Evolutionary conservation across 345 rosid species (phyloP), one percentile per base, ranked within the genome.

Genomic region (Camelina neglecta): DNA sequence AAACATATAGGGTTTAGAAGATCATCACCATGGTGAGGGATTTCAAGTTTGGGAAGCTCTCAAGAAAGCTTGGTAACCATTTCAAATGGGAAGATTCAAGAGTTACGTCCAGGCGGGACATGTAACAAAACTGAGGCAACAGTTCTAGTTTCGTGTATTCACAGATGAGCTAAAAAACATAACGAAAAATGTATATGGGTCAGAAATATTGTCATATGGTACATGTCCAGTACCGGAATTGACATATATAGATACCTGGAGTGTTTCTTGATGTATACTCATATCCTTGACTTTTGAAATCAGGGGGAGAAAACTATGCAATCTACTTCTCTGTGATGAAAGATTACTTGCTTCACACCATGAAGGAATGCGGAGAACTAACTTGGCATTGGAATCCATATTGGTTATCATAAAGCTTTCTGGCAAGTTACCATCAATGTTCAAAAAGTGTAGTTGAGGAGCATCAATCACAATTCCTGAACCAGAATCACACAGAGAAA

Each of bases 401-500:
- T 60, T 38, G 16, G 11, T 38, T 60, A 60, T 3, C 12, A 11
- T 1, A 41, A 41, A 41, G 16, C 20, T 12, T 7, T 61, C 0
- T 3, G 66, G 12, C 41, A 11, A 3, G 3, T 7, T 0, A 39
- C 39, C 35, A 1, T 6, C 4, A 18, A 61, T 39, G 2, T 10
- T 39, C 18, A 61, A 61, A 21, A 1, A 39, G 20, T 33, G 0
- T 61, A 61, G 35, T 23, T 1, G 49, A 20, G 49, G 49, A 60
- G 65, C 65, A 60, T 39, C 31, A 39, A 60, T 39, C 65, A 39
- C 65, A 39, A 21, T 7, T 58, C 39, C 42, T 12, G n/a, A 1
- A 12, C 47, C 29, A 26, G 29, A 26, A 26, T 26, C 29, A 26
- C 4, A 26, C 29, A 26, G 29, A 26, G 3, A 26, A 26, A 11